Base-by-base conservation (phyloP, 140 eudicot genomes). In the Ambrosia hybrid region DNA sequence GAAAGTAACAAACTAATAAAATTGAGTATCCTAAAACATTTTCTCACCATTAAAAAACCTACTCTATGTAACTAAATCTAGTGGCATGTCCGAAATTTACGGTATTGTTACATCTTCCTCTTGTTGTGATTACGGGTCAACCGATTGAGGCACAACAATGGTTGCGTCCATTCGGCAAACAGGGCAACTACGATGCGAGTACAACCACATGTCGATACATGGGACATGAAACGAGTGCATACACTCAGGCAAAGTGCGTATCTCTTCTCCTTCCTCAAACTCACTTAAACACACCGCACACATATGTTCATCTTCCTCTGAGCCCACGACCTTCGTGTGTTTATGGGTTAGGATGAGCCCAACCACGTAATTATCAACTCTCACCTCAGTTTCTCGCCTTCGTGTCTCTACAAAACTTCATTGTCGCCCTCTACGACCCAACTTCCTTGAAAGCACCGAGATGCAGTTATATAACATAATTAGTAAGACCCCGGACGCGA, bases 141-240 rank as follows among this genome's bases (percentile, higher is more conserved):
- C 63, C 16, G 49, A 55, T 4, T 82, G 84, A 4, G 78, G 69
- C 11, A 70, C 78, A 13, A 53, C 53, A 1, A 67, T 69, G 2
- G 78, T 16, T 0, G 81, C 81, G 15, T 78, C 68, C 59, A 83
- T 51, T 11, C 91, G 82, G 41, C 91, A 86, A 51, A 78, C 68
- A 9, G 88, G 91, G 49, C 91, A 86, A 66, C 72, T 86, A 3
- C 84, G 68, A 64, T 86, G 91, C 4, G 88, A 80, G 52, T 65
- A 80, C 36, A 86, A 81, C 91, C 91, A 86, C 88, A 80, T 83
- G 60, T 86, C 88, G 1, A 86, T 83, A 15, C 91, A 86, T 1
- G 75, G 53, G 7, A 76, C 88, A 51, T 86, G 91, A 69, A 77
- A 86, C 5, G 86, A 70, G 67, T 86, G 88, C 82, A 58, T 38